Conservation (phyloP, 2,329 filamentous ascomycete species). For the Orbilia quercus region DNA sequence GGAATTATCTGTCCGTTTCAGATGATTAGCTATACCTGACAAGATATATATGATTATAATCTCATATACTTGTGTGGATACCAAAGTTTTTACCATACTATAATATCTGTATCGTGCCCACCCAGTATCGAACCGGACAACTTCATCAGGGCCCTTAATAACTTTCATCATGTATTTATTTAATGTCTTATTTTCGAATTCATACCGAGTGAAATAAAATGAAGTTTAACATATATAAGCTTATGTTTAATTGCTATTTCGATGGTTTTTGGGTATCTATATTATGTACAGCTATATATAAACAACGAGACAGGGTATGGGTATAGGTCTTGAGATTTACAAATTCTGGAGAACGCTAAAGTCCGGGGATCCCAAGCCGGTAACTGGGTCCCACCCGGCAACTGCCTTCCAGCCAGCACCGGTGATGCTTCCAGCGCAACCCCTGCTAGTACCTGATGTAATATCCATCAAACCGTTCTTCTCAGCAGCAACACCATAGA, state of each 20-base stretch:
- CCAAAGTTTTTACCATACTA: too few species aligned
- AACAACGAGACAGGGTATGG: neutral
- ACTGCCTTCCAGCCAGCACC: conserved; percentile 60
- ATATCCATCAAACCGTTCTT: conserved; percentile 63
- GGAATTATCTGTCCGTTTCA: too few species aligned
- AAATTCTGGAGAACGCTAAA: conserved; percentile 56
- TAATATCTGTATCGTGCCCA: too few species aligned
- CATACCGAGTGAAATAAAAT: too few species aligned
- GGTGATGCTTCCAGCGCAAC: conserved; percentile 61
- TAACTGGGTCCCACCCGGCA: conserved; percentile 60
- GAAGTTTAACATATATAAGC: neutral
- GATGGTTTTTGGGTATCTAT: conserved; percentile 9
- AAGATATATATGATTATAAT: too few species aligned
- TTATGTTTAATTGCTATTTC: neutral
- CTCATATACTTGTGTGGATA: too few species aligned
- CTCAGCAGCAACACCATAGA: conserved; percentile 61
- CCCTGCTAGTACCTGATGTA: conserved; percentile 63
- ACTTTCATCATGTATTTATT: too few species aligned
- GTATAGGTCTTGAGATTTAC: neutral
- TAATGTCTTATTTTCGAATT: too few species aligned
- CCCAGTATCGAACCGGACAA: too few species aligned
- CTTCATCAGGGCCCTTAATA: too few species aligned
- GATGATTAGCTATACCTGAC: too few species aligned
- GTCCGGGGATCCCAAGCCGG: conserved; percentile 59
- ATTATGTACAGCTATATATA: conserved; percentile 17